Base-by-base conservation (phyloP, 140 eudicot genomes). In the Flaveria floridana region DNA sequence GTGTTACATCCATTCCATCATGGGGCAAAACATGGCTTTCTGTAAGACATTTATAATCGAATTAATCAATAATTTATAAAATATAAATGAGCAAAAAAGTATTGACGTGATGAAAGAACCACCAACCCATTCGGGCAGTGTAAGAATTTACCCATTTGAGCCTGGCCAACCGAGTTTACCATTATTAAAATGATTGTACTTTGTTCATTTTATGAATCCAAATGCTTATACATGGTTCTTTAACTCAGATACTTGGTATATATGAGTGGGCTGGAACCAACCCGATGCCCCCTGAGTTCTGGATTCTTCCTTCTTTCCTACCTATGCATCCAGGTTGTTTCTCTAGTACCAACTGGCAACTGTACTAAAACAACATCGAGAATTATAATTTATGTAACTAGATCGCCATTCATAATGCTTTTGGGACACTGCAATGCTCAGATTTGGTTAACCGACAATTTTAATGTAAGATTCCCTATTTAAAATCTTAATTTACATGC, bases 11-110 rank as follows among this genome's bases (percentile, higher is more conserved):
- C 57, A 86, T 88, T 59, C 97, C 95, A 66, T 91, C 97, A 37
- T 91, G 97, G 97, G 97, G 97, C 62, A 91, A 91, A 69, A 84
- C 90, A 34, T 91, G 92, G 92, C 92, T 91, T 50, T 85, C 95
- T 21, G 97, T 91, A 82, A 48, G 82, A 56, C 58, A 64, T 65
- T 65, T 72, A 12, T 13, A 62, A 62, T 25, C 18, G 2, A 25
- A 26, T 5, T 62, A 26, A 62, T 1, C 0, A 58, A 21, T 9
- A 7, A 57, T 57, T 21, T 57, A 57, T 16, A 56, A 56, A 21
- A 4, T 18, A 1, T 15, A 53, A 18, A 13, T 44, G 50, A 7
- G 13, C 50, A 44, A 10, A 44, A 42, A 10, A 9, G 13, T 9
- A 44, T 44, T 44, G 50, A 9, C 50, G 7, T 2, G 50, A 9